A percentile compares a stretch with the other conserved stretches of the same genome.
phyloP scores from a whole-genome alignment of 2,329 filamentous ascomycete species.

The Aaosphaeria arxii region DNA sequence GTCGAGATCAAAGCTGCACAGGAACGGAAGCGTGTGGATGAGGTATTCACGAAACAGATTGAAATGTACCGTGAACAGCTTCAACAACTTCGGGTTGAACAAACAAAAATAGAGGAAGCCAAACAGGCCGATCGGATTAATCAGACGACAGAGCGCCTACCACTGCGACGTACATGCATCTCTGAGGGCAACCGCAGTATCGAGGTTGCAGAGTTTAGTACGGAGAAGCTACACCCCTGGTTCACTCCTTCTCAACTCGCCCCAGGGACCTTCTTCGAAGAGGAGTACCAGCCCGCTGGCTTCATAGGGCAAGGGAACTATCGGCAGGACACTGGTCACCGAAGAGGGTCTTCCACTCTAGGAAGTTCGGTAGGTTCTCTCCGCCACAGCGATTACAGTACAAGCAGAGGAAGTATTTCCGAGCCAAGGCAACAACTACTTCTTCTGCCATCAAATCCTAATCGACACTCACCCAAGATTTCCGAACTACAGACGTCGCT shows the following conservation, averaged over 20 bases:
- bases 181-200: slow-evolving; percentile 11
- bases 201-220: slow-evolving; percentile 16
- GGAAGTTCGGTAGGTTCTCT: neutral
- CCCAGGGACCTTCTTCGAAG: neutral
- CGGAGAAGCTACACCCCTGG: slow-evolving; percentile 2
- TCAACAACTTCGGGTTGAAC: neutral
- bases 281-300: neutral
- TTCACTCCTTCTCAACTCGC: neutral
- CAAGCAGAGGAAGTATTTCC: neutral
- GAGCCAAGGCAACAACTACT: neutral
- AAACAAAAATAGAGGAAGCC: neutral
- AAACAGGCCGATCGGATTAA: neutral
- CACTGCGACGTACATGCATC: slow-evolving; percentile 9
- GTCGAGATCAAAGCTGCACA: slow-evolving; percentile 4
- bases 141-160: neutral
- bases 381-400: neutral
- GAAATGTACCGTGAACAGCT: slow-evolving; percentile 5
- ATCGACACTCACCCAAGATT: neutral
- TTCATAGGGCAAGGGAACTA: neutral
- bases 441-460: neutral
- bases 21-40: slow-evolving; percentile 7
- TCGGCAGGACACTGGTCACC: neutral
- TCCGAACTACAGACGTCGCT: neutral
- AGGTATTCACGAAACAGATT: slow-evolving; percentile 6
- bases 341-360: neutral